Conservation (phyloP, 1,139 yeast genomes). For the Nematodospora anomalae region DNA sequence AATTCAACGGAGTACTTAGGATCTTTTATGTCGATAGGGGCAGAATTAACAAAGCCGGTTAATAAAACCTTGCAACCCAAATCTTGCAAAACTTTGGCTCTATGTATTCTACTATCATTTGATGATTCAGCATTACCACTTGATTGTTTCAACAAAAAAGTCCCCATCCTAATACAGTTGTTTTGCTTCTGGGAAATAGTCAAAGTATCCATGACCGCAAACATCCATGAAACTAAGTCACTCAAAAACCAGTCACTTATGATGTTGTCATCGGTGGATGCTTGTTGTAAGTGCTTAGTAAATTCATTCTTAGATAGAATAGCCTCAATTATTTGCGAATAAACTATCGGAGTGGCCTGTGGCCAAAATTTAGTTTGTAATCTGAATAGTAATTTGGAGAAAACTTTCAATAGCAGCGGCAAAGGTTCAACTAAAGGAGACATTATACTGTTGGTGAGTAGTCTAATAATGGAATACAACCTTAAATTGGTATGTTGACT, state of each 20-base stretch:
- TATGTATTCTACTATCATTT: slow-evolving; percentile 7
- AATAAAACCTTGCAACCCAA: slow-evolving; percentile 18
- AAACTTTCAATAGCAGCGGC: slow-evolving; percentile 51
- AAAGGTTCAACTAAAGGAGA: slow-evolving; percentile 53
- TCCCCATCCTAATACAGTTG: slow-evolving; percentile 39
- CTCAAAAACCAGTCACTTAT: slow-evolving; percentile 15
- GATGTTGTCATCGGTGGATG: slow-evolving; percentile 3
- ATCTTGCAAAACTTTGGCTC: slow-evolving; percentile 9
- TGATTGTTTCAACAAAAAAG: slow-evolving; percentile 12
- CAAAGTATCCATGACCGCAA: slow-evolving; percentile 33
- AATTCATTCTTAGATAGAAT: slow-evolving; percentile 44
- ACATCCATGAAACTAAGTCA: slow-evolving; percentile 47
- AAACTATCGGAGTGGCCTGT: slow-evolving; percentile 49
- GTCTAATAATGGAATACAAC: slow-evolving; percentile 44
- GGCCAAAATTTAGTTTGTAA: slow-evolving; percentile 52
- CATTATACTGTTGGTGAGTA: slow-evolving; percentile 51
- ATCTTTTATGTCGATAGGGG: slow-evolving; percentile 15
- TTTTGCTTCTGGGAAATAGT: slow-evolving; percentile 41
- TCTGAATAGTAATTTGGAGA: slow-evolving; percentile 40
- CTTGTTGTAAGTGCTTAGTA: slow-evolving; percentile 15
- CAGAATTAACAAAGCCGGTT: slow-evolving; percentile 14
- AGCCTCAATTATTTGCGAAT: slow-evolving; percentile 55
- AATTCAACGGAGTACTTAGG: slow-evolving; percentile 22
- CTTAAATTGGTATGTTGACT: slow-evolving; percentile 38
- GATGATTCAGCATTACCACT: slow-evolving; percentile 1